These are phyloP conservation scores for Anisodus tanguticus DNA, from an alignment of 257 asterid genomes.

Conservation along the genomic window DNA sequence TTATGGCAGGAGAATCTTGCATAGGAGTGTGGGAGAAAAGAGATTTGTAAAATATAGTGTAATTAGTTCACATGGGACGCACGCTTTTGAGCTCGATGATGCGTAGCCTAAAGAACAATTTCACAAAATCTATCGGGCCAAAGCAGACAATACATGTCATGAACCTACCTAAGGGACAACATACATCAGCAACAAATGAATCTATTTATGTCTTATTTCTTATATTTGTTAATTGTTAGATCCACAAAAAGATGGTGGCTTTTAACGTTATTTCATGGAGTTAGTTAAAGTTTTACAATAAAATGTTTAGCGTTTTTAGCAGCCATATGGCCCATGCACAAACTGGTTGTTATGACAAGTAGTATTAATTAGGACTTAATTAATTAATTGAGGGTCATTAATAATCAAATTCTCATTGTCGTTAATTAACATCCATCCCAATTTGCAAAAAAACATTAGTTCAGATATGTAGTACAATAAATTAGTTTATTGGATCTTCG, in stretches of 20 bases:
- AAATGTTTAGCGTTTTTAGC: neutral
- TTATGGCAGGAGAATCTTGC: too few relatives aligned
- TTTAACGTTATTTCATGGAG: neutral
- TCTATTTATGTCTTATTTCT: neutral
- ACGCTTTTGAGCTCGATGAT: too few relatives aligned
- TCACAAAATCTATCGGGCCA: too few relatives aligned
- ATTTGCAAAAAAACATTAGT: neutral
- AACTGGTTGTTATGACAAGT: neutral
- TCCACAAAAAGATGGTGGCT: neutral
- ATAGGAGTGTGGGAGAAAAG: too few relatives aligned
- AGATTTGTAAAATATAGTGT: too few relatives aligned
- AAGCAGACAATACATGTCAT: too few relatives aligned
- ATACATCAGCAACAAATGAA: too few relatives aligned
- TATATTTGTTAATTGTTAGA: neutral
- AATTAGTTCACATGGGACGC: too few relatives aligned
- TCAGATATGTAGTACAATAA: neutral
- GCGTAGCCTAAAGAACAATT: too few relatives aligned
- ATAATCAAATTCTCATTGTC: neutral
- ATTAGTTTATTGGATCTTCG: neutral
- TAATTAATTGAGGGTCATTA: neutral
- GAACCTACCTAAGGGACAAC: too few relatives aligned
- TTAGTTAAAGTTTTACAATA: neutral
- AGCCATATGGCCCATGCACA: neutral
- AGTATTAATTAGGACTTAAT: neutral
- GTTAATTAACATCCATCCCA: neutral